Conservation (phyloP, 1,284 basidiomycete genomes). For the Grifola frondosa region DNA sequence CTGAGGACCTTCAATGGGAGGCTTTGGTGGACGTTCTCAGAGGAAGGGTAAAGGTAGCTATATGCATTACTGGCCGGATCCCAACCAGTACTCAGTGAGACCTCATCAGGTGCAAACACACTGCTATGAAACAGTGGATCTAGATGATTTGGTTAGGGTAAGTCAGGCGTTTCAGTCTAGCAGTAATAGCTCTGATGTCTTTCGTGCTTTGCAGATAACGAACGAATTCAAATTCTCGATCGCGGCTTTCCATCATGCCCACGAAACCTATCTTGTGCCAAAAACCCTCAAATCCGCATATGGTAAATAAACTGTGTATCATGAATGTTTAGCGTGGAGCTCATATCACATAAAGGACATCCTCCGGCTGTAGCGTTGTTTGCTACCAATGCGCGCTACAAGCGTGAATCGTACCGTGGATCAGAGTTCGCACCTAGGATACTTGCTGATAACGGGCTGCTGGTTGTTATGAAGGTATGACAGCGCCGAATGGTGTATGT, state of each 20-base stretch:
- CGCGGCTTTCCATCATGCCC: conserved; percentile 85
- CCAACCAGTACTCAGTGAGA: neutral
- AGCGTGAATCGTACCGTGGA: conserved; percentile 83
- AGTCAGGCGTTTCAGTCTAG: neutral
- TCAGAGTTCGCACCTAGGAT: conserved; percentile 85
- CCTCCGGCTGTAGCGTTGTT: conserved; percentile 81
- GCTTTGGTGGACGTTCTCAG: conserved; percentile 87
- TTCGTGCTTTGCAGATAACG: conserved; percentile 44
- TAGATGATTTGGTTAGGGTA: conserved; percentile 62
- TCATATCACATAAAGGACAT: conserved; percentile 40
- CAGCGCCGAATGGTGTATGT: neutral
- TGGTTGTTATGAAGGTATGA: conserved; percentile 75
- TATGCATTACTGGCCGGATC: neutral
- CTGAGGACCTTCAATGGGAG: conserved; percentile 82
- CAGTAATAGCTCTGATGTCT: neutral
- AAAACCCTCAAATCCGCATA: conserved; percentile 75
- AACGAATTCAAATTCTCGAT: conserved; percentile 83
- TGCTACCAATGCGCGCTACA: conserved; percentile 60
- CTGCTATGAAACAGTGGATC: conserved; percentile 47
- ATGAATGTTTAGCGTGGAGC: conserved; percentile 68
- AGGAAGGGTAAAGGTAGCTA: conserved; percentile 65
- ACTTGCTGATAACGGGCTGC: conserved; percentile 70
- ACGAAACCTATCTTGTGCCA: conserved; percentile 86
- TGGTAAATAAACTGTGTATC: conserved; percentile 36
- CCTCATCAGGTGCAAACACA: conserved; percentile 66